Evolutionary conservation across 768 basidiomycete species (phyloP), one percentile per base, ranked within the genome.

Genomic region (Auriscalpium orientale): DNA sequence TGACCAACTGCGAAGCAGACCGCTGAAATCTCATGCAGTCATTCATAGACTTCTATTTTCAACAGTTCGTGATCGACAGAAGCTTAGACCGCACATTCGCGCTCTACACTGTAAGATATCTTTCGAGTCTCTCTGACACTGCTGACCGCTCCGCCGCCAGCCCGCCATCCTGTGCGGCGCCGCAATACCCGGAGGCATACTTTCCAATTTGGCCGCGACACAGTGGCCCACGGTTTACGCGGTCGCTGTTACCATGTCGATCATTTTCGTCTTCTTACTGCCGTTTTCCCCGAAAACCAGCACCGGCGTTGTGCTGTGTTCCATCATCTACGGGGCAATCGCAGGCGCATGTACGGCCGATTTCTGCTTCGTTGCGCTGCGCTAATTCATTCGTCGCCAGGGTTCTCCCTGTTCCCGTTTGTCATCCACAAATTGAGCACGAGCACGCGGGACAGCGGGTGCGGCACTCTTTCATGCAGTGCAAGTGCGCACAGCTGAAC

Each of bases 131-230:
- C 34, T 2, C 49, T 16, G 36, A 46, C 18, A 8, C 35, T 13
- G 16, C 13, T 13, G n/a, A 20, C 13, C 15, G 20, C 44, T 16
- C 22, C 22, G 22, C 22, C 22, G 22, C 22, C 55, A 79, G 79
- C 72, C 81, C 36, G 74, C 79, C 1, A 70, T 81, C 20, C 75
- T 81, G 71, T 81, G 82, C 56, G 79, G 69, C 2, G 72, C 77
- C 1, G 79, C 79, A 20, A 67, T 82, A n/a, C 70, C 82, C 58
- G 84, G 84, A 5, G 22, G 22, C 22, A 28, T 28, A 28, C 22
- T 28, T 5, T 28, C 22, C 22, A 28, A 28, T 28, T 28, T 28
- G 22, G 22, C 5, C 22, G 22, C 22, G 22, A 28, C 22, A 28
- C 22, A 28, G 22, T 28, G 22, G 3, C 22, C 3, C 22, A 28